Conservation (phyloP, 805 yeast species). For the Sugiyamaella qingdaonensis region DNA sequence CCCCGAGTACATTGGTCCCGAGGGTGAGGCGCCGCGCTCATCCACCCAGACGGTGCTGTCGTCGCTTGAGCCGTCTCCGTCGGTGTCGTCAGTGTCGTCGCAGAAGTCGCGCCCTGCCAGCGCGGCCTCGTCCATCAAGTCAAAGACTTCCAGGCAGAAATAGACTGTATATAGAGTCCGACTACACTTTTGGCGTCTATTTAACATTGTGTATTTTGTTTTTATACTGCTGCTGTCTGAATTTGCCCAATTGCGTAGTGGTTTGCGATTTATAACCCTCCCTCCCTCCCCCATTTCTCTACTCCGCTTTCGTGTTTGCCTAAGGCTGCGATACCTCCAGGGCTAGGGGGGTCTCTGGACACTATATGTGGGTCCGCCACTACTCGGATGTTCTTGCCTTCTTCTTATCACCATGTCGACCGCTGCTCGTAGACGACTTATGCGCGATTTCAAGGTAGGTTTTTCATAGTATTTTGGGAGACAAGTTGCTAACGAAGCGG, state of each 20-base stretch:
- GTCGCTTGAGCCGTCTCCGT: neutral
- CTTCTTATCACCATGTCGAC: slow-evolving; percentile 66
- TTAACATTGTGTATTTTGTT: too few species aligned
- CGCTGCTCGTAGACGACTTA: slow-evolving; percentile 96
- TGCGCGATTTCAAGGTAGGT: slow-evolving; percentile 92
- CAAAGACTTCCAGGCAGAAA: neutral
- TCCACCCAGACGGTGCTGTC: neutral
- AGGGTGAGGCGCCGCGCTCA: slow-evolving; percentile 76
- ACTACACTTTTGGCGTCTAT: too few species aligned
- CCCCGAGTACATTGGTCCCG: slow-evolving; percentile 81
- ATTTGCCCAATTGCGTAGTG: too few species aligned
- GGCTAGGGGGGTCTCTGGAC: neutral
- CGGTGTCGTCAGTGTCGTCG: neutral
- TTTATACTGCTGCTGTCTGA: too few species aligned
- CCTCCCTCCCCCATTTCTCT: too few species aligned
- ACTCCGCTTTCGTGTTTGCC: neutral
- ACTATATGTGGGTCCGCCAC: neutral
- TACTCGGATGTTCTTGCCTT: neutral
- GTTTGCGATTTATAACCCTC: too few species aligned
- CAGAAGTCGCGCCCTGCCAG: neutral
- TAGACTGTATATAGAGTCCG: slow-evolving; percentile 1
- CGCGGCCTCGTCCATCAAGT: neutral
- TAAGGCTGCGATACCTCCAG: too few species aligned
- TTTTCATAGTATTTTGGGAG: too few species aligned
- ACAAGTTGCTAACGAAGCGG: slow-evolving; percentile 43